phyloP scores from a whole-genome alignment of 805 yeast species.

The Phaffomyces thermotolerans region DNA sequence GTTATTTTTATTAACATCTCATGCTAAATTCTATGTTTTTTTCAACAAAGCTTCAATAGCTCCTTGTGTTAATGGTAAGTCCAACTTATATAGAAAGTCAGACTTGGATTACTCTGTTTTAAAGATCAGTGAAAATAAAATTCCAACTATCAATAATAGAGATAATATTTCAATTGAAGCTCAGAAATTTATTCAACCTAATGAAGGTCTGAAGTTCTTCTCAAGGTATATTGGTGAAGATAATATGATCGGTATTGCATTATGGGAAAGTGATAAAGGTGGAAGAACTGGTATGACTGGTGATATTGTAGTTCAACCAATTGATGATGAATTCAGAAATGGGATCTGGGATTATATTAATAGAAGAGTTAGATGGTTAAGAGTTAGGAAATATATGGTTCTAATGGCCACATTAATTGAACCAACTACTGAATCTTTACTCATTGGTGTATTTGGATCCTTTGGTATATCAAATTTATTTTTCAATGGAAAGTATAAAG shows the following conservation, averaged over 20 bases:
- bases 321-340: slow-evolving; percentile 32
- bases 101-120: slow-evolving; percentile 54
- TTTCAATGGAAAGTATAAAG: slow-evolving; percentile 27
- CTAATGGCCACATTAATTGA: slow-evolving; percentile 76
- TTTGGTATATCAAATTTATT: slow-evolving; percentile 46
- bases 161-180: slow-evolving; percentile 30
- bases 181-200: slow-evolving; percentile 19
- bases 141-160: slow-evolving; percentile 26
- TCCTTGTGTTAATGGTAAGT: slow-evolving; percentile 89
- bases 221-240: slow-evolving; percentile 86
- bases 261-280: slow-evolving; percentile 65
- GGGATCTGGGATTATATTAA: slow-evolving; percentile 48
- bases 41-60: slow-evolving; percentile 69
- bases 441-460: slow-evolving; percentile 62
- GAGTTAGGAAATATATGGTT: slow-evolving; percentile 86
- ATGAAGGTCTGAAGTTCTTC: slow-evolving; percentile 56
- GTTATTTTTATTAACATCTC: slow-evolving; percentile 77
- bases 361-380: slow-evolving; percentile 75
- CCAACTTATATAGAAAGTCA: slow-evolving; percentile 66
- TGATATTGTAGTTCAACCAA: slow-evolving; percentile 75
- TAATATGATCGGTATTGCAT: slow-evolving; percentile 82
- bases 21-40: slow-evolving; percentile 76
- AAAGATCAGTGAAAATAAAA: slow-evolving; percentile 26
- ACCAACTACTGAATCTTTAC: slow-evolving; percentile 75
- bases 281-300: slow-evolving; percentile 74